phyloP scores from a whole-genome alignment of 2,329 filamentous ascomycete genomes.

The Trichoderma koningii region DNA sequence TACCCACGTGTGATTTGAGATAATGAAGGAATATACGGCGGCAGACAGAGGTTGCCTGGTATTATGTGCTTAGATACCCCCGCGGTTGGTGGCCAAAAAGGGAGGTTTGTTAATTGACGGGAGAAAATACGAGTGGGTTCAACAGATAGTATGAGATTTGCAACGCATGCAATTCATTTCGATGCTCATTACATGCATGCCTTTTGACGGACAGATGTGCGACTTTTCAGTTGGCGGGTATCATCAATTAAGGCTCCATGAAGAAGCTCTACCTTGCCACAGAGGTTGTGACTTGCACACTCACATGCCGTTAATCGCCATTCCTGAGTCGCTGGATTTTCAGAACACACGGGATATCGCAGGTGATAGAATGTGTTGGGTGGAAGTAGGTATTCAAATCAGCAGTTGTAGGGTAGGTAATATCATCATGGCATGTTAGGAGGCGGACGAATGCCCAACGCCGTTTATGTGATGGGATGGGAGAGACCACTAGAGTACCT shows the following conservation, averaged over 20 bases:
- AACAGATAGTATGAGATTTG: slow-evolving; percentile 10
- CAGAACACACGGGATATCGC: too few species aligned
- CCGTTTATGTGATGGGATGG: not conserved
- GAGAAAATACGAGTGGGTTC: slow-evolving; percentile 18
- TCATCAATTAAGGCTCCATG: too few species aligned
- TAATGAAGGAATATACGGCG: slow-evolving; percentile 24
- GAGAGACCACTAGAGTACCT: not conserved
- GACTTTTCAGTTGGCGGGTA: too few species aligned
- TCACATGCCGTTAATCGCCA: too few species aligned
- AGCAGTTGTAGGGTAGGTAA: not conserved
- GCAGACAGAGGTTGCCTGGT: slow-evolving; percentile 6
- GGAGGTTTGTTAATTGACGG: slow-evolving; percentile 16
- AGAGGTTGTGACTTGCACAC: too few species aligned
- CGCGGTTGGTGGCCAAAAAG: slow-evolving; percentile 21
- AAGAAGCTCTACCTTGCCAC: too few species aligned
- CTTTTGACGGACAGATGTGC: too few species aligned
- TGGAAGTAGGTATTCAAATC: not conserved
- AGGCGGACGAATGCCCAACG: not conserved
- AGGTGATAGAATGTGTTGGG: too few species aligned
- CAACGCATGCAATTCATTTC: slow-evolving; percentile 3
- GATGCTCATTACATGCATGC: too few species aligned
- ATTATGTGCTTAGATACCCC: slow-evolving; percentile 29
- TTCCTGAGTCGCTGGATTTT: too few species aligned
- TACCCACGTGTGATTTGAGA: slow-evolving; percentile 21
- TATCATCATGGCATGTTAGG: not conserved